phyloP scores from a whole-genome alignment of 805 yeast genomes.

The Clavispora asparagi region DNA sequence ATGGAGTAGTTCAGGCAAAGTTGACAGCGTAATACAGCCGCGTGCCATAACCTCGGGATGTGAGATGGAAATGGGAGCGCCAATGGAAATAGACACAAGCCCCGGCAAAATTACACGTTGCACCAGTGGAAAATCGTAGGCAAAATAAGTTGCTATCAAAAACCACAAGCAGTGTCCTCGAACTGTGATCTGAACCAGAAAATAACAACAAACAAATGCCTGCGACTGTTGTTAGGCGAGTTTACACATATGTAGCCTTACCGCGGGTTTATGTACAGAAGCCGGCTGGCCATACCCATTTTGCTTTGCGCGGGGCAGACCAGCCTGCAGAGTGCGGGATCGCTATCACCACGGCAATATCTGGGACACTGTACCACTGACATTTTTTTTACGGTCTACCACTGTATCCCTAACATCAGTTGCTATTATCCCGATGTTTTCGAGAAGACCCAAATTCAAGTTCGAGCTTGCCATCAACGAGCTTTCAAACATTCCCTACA shows the following conservation, averaged over 20 bases:
- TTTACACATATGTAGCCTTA: not conserved
- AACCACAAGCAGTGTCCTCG: not conserved
- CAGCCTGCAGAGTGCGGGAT: too few species aligned
- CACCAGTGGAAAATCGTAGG: not conserved
- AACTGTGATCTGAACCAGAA: not conserved
- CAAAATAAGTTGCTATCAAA: too few species aligned
- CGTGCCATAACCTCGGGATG: not conserved
- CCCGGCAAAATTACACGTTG: too few species aligned
- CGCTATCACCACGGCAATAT: too few species aligned
- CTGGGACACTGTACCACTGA: too few species aligned
- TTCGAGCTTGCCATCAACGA: constrained; percentile 58
- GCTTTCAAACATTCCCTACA: constrained; percentile 79
- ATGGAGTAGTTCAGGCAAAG: not conserved
- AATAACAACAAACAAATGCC: not conserved
- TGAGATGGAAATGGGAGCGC: too few species aligned
- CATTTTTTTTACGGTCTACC: too few species aligned
- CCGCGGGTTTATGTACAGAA: not conserved
- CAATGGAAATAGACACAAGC: too few species aligned
- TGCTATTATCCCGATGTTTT: constrained; percentile 7
- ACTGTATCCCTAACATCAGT: too few species aligned
- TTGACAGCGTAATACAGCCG: not conserved
- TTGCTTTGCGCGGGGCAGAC: not conserved
- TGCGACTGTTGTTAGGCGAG: not conserved
- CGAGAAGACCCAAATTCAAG: constrained; percentile 56
- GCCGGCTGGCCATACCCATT: not conserved